phyloP scores from a whole-genome alignment of 2,329 filamentous ascomycete species.

The Paecilomyces variotii region DNA sequence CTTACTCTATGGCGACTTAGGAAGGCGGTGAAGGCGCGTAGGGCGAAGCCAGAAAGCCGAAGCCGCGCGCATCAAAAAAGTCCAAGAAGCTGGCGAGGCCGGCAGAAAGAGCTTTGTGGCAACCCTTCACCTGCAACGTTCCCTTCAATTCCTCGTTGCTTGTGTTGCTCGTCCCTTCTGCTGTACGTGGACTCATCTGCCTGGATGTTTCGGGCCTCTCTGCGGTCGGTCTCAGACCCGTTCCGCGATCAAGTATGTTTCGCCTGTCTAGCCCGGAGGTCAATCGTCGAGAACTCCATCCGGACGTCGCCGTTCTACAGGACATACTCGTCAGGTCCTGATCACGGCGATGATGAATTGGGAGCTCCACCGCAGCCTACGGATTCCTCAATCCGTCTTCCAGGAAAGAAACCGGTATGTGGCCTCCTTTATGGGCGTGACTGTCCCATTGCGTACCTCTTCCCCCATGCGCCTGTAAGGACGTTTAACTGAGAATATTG shows the following conservation, averaged over 20 bases:
- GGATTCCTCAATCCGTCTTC: background rate
- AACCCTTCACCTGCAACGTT: background rate
- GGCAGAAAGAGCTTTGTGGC: background rate
- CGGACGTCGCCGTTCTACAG: slow-evolving; percentile 19
- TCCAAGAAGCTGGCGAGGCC: background rate
- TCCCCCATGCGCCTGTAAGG: background rate
- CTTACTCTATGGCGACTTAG: background rate
- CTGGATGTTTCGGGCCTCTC: slow-evolving; percentile 31
- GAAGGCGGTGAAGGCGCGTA: background rate
- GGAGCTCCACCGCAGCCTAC: background rate
- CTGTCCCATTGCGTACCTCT: background rate
- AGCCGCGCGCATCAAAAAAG: background rate
- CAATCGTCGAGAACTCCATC: slow-evolving; percentile 11
- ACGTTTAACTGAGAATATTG: background rate
- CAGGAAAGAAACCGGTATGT: background rate
- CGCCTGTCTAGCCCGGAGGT: slow-evolving; percentile 22
- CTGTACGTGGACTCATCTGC: background rate
- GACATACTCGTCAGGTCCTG: slow-evolving; percentile 8
- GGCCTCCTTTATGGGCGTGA: background rate
- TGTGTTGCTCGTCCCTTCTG: background rate
- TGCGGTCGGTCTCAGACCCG: slow-evolving; percentile 29
- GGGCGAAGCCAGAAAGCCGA: background rate
- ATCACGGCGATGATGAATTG: background rate
- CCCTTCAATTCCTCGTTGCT: background rate
- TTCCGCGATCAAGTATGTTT: slow-evolving; percentile 27